These are phyloP conservation scores for Saturnispora silvae DNA, from an alignment of 805 yeast species.

Conservation along the genomic window DNA sequence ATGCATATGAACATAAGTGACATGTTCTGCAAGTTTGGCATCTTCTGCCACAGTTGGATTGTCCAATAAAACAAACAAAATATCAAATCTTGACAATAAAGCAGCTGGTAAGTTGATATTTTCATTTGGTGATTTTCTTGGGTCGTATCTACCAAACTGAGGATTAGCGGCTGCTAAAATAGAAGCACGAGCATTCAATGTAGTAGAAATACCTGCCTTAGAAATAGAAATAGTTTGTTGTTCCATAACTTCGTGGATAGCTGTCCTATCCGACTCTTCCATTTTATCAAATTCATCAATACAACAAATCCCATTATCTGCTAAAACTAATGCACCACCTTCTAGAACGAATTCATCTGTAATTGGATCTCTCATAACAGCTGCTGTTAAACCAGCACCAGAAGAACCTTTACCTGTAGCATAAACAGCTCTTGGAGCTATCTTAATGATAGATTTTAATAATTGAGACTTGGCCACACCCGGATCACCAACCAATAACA, in stretches of 20 bases:
- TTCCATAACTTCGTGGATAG: conserved; percentile 98
- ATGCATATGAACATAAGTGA: conserved; percentile 91
- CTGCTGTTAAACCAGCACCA: conserved; percentile 97
- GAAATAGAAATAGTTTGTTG: conserved; percentile 96
- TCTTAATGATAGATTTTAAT: conserved; percentile 78
- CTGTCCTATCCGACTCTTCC: conserved; percentile 95
- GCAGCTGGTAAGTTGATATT: conserved; percentile 97
- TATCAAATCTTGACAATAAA: conserved; percentile 85
- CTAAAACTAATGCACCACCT: conserved; percentile 95
- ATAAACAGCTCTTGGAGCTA: conserved; percentile 93
- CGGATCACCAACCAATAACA: conserved; percentile 97
- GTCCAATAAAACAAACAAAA: conserved; percentile 78
- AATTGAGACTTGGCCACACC: conserved; percentile 98
- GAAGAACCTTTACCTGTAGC: conserved; percentile 99
- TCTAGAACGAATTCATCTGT: conserved; percentile 97
- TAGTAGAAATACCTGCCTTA: conserved; percentile 95
- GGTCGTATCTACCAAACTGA: conserved; percentile 86
- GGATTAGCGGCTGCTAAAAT: conserved; percentile 99
- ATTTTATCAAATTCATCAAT: conserved; percentile 98
- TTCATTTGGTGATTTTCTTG: conserved; percentile 81
- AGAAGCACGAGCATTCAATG: conserved; percentile 90
- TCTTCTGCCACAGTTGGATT: conserved; percentile 71
- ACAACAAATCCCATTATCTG: conserved; percentile 97
- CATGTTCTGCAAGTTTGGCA: conserved; percentile 83
- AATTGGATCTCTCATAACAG: conserved; percentile 97